These are phyloP conservation scores for Phytophthora boehmeriae DNA, from an alignment of 352 stramenopile species.

Conservation along the genomic window DNA sequence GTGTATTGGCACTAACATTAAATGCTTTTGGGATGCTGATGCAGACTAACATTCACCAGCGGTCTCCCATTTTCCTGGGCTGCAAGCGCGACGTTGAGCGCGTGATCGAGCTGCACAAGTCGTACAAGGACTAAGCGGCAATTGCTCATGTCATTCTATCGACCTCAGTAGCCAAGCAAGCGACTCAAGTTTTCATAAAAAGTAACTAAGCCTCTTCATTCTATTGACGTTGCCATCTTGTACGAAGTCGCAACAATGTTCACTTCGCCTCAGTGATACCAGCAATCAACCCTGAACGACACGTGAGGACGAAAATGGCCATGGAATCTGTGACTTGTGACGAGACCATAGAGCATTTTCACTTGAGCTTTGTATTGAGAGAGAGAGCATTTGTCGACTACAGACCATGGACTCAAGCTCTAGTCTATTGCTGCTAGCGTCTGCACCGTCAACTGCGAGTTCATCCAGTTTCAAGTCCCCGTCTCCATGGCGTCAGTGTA, in stretches of 20 bases:
- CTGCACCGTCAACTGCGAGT: background rate
- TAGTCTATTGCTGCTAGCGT: background rate
- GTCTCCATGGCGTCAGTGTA: conserved; percentile 5
- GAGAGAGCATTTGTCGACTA: background rate
- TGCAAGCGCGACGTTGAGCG: conserved; percentile 88
- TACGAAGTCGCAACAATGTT: no score
- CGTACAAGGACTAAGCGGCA: conserved; percentile 49
- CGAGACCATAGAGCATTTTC: background rate
- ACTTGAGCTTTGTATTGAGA: conserved; percentile 9
- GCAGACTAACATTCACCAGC: conserved; percentile 95
- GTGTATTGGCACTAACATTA: no score
- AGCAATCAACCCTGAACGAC: no score
- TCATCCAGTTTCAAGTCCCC: background rate
- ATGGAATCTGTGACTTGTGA: conserved; percentile 11
- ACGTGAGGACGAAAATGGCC: no score
- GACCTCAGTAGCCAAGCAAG: background rate
- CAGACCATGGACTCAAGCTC: conserved; percentile 3
- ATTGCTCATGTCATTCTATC: background rate
- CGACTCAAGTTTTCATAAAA: conserved; percentile 30
- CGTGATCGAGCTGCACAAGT: conserved; percentile 76
- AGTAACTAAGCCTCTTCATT: conserved; percentile 33
- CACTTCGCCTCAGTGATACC: no score
- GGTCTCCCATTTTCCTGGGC: conserved; percentile 98
- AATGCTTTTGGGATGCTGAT: background rate
- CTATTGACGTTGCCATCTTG: conserved; percentile 1